These are phyloP conservation scores for Besnoitia besnoiti DNA, from an alignment of 169 alveolate species.

Conservation along the genomic window DNA sequence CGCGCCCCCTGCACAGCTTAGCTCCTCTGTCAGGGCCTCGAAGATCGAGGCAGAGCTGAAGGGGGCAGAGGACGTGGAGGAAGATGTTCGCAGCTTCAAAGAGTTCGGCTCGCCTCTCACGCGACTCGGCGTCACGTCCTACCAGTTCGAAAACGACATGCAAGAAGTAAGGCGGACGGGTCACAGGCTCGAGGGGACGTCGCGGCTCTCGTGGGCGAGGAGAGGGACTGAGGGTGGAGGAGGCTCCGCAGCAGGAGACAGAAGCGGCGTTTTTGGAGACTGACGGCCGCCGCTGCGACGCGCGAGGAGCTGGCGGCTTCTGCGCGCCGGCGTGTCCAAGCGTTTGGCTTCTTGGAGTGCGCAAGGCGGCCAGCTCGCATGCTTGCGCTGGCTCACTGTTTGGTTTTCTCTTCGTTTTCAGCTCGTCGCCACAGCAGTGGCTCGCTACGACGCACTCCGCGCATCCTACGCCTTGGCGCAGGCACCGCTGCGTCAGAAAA, in stretches of 20 bases:
- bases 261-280: not conserved
- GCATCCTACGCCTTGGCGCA: not conserved
- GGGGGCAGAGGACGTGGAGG: not conserved
- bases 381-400: not conserved
- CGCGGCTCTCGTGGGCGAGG: too few relatives aligned
- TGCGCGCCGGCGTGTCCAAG: not conserved
- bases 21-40: too few relatives aligned
- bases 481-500: not conserved
- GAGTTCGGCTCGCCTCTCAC: constrained; percentile 40
- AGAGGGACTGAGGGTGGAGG: not conserved
- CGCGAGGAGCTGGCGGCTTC: not conserved
- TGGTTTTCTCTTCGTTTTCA: not conserved
- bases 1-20: not conserved
- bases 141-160: constrained; percentile 26
- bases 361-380: not conserved
- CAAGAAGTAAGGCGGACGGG: constrained; percentile 65
- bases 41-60: not conserved
- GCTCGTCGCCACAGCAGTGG: not conserved
- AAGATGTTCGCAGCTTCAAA: not conserved
- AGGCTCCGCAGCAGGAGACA: not conserved
- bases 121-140: constrained; percentile 25
- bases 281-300: not conserved
- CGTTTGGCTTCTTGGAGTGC: not conserved
- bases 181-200: not conserved
- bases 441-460: not conserved